These are phyloP conservation scores for Colletotrichum kahawae DNA, from an alignment of 2,329 filamentous ascomycete genomes.

Conservation along the genomic window DNA sequence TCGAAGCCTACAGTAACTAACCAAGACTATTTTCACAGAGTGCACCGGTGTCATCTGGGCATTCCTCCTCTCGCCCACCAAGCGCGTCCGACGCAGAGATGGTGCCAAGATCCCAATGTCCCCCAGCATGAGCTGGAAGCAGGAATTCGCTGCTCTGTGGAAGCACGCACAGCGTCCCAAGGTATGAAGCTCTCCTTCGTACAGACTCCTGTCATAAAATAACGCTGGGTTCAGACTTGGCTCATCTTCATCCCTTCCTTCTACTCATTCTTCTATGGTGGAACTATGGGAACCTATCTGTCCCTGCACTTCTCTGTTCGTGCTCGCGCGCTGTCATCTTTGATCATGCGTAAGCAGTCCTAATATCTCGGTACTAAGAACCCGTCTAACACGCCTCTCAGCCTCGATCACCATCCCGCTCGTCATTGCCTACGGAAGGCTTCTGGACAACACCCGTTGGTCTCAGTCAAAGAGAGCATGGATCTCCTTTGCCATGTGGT, in stretches of 20 bases:
- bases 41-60: conserved; percentile 31
- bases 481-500: conserved; percentile 1
- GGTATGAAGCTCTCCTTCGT: conserved; percentile 5
- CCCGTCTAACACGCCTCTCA: neutral
- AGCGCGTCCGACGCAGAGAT: conserved; percentile 31
- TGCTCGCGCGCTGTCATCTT: conserved; percentile 27
- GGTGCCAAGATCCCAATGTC: conserved; percentile 28
- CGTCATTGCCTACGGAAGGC: neutral
- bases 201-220: neutral
- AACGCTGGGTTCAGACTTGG: conserved; percentile 21
- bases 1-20: neutral
- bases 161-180: conserved; percentile 22
- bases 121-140: conserved; percentile 24
- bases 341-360: conserved; percentile 14
- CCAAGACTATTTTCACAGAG: conserved; percentile 1
- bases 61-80: conserved; percentile 29
- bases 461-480: neutral
- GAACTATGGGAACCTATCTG: conserved; percentile 30
- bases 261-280: conserved; percentile 43
- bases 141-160: conserved; percentile 29
- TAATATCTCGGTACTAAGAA: no score
- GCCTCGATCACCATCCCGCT: conserved; percentile 3
- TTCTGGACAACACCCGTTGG: conserved; percentile 3
- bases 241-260: conserved; percentile 27
- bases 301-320: conserved; percentile 30